Conservation (phyloP, 768 basidiomycete genomes). For the Nidularia pulvinata region DNA sequence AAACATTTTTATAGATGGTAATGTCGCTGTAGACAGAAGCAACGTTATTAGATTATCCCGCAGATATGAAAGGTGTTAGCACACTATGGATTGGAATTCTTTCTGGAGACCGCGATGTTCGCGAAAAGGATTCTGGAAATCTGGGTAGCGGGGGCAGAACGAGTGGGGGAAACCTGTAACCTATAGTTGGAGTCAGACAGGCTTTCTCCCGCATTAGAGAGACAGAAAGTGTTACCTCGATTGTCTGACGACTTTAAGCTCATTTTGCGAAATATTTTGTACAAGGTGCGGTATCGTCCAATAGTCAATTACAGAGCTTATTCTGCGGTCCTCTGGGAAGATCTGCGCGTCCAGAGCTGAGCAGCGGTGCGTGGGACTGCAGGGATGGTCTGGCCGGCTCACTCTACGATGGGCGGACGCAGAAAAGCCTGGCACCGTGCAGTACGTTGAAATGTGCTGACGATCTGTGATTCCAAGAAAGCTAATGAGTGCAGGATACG, state of each 20-base stretch:
- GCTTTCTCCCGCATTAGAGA: background rate
- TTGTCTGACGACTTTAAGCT: background rate
- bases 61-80: too few species aligned
- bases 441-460: too few species aligned
- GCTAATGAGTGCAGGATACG: background rate
- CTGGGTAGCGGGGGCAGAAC: constrained; percentile 5
- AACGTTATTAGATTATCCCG: too few species aligned
- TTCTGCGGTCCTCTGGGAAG: background rate
- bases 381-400: background rate
- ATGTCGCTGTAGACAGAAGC: too few species aligned
- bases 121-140: constrained; percentile 4
- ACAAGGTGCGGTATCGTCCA: background rate
- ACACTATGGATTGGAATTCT: background rate
- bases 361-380: background rate
- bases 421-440: too few species aligned
- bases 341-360: background rate
- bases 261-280: background rate
- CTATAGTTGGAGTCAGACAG: background rate
- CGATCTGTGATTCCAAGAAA: too few species aligned
- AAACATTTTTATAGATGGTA: too few species aligned
- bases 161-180: background rate
- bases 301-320: background rate
- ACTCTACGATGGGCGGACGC: too few species aligned
- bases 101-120: background rate
- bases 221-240: background rate